Evolutionary conservation across 176 grass and related monocot species (phyloP).

Genomic region (Oryza australiensis): DNA sequence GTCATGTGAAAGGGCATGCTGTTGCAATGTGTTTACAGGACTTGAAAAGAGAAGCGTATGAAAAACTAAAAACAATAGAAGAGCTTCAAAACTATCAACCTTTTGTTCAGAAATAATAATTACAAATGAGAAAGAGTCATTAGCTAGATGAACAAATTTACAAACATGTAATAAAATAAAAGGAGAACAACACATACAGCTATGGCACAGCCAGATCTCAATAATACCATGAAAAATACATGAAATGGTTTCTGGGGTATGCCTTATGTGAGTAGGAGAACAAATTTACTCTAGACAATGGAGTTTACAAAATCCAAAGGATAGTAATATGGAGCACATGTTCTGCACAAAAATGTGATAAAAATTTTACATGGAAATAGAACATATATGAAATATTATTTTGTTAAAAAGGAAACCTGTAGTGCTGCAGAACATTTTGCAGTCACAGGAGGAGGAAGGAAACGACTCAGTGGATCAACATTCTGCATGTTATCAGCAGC

Average conservation of each 20-base stretch:
- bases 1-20: neutral
- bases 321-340: neutral
- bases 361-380: neutral
- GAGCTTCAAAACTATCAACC: neutral
- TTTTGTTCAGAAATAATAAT: constrained; percentile 6
- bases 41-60: constrained; percentile 13
- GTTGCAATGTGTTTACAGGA: neutral
- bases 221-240: neutral
- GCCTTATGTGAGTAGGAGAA: neutral
- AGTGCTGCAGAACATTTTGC: constrained; percentile 67
- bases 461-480: constrained; percentile 58
- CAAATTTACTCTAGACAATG: neutral
- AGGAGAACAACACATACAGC: neutral
- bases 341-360: constrained; percentile 1
- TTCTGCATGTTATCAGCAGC: constrained; percentile 52
- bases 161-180: neutral
- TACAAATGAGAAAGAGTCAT: neutral
- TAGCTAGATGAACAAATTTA: neutral
- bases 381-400: neutral
- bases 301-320: neutral
- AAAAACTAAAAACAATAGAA: neutral
- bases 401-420: constrained; percentile 53
- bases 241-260: neutral
- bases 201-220: constrained; percentile 2
- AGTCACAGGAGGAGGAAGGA: constrained; percentile 62